These are phyloP conservation scores for Zygosaccharomyces kombuchaensis DNA, from an alignment of 805 yeast species.

Conservation along the genomic window DNA sequence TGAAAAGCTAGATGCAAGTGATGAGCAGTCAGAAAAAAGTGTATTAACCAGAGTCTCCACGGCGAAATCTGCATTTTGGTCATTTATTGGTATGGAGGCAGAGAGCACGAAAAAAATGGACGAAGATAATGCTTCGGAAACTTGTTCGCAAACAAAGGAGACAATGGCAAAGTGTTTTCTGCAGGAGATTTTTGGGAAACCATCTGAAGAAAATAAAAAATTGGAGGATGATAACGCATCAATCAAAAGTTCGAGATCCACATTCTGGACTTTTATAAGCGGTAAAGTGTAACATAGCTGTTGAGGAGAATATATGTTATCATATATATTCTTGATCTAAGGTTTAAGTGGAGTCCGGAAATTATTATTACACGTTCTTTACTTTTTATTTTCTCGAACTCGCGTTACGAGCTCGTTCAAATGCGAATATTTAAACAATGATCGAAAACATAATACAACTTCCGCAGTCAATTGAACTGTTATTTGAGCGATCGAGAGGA, in stretches of 20 bases:
- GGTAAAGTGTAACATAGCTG: neutral
- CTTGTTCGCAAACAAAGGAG: neutral
- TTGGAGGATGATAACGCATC: neutral
- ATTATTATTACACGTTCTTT: neutral
- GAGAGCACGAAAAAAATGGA: slow-evolving; percentile 1
- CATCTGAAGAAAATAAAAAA: neutral
- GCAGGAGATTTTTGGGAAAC: neutral
- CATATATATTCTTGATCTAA: too few relatives aligned
- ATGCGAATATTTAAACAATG: neutral
- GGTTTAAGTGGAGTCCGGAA: neutral
- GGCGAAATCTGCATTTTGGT: slow-evolving; percentile 5
- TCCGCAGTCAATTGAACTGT: neutral
- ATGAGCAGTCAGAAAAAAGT: neutral
- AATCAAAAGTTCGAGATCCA: slow-evolving; percentile 1
- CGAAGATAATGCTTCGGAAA: neutral
- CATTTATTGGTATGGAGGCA: slow-evolving; percentile 3
- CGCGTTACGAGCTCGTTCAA: neutral
- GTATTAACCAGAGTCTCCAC: slow-evolving; percentile 1
- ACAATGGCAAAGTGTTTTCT: neutral
- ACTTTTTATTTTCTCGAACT: neutral
- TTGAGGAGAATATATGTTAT: too few relatives aligned
- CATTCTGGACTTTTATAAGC: slow-evolving; percentile 1
- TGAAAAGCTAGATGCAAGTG: neutral
- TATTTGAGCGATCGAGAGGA: neutral
- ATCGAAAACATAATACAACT: neutral